Conservation (phyloP, 495 filamentous ascomycete species). For the Annulohypoxylon nitens region DNA sequence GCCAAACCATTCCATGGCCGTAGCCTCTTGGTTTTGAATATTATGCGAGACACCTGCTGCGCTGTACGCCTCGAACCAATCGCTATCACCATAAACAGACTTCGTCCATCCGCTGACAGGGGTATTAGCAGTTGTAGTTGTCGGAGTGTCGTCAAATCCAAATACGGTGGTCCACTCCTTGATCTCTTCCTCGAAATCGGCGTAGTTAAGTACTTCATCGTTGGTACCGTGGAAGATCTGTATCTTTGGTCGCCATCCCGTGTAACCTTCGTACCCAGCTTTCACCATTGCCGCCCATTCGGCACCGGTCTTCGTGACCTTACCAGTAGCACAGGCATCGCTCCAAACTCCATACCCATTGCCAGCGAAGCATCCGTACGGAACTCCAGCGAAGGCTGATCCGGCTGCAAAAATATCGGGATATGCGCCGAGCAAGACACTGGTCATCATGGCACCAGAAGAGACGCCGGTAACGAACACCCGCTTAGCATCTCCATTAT, state of each 20-base stretch:
- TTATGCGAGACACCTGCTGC: slow-evolving; percentile 65
- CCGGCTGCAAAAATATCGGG: slow-evolving; percentile 60
- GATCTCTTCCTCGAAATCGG: slow-evolving; percentile 64
- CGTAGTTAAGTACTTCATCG: slow-evolving; percentile 63
- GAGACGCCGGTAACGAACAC: slow-evolving; percentile 65
- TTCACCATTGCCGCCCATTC: slow-evolving; percentile 61
- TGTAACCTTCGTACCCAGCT: slow-evolving; percentile 63
- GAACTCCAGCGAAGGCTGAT: slow-evolving; percentile 70
- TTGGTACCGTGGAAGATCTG: slow-evolving; percentile 66
- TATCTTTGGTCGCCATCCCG: slow-evolving; percentile 67
- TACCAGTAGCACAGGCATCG: slow-evolving; percentile 58
- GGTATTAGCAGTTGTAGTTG: slow-evolving; percentile 50
- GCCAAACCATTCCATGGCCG: slow-evolving; percentile 66
- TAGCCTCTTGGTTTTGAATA: slow-evolving; percentile 62
- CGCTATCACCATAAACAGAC: slow-evolving; percentile 58
- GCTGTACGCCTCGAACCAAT: slow-evolving; percentile 63
- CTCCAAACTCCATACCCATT: slow-evolving; percentile 62
- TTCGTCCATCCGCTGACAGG: slow-evolving; percentile 61
- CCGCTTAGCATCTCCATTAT: slow-evolving; percentile 57
- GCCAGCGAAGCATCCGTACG: slow-evolving; percentile 70
- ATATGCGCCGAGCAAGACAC: slow-evolving; percentile 53
- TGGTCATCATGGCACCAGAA: slow-evolving; percentile 67
- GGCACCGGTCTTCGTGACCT: slow-evolving; percentile 53
- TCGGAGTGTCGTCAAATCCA: slow-evolving; percentile 47
- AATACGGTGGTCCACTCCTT: slow-evolving; percentile 65